These are phyloP conservation scores for Colletotrichum sp. DNA, from an alignment of 2,329 filamentous ascomycete species.

Conservation along the genomic window DNA sequence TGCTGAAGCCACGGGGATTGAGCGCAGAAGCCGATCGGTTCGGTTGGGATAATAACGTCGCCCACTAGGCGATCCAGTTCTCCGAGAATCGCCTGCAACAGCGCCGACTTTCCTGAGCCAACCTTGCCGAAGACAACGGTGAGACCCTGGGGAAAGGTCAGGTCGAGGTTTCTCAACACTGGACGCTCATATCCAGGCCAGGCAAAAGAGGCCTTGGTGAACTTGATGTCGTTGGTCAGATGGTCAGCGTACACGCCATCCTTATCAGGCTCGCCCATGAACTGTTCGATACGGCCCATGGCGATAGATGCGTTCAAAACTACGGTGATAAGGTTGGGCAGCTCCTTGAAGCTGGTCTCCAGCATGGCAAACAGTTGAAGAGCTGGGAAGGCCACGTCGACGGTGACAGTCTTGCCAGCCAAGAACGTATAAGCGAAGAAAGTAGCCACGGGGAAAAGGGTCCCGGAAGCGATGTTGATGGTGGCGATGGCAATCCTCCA, in stretches of 20 bases:
- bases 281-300: slow-evolving; percentile 80
- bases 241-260: slow-evolving; percentile 50
- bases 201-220: slow-evolving; percentile 73
- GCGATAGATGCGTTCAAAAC: slow-evolving; percentile 85
- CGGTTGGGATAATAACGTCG: slow-evolving; percentile 47
- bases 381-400: slow-evolving; percentile 87
- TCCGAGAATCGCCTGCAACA: slow-evolving; percentile 64
- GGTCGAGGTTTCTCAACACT: slow-evolving; percentile 51
- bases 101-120: slow-evolving; percentile 65
- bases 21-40: slow-evolving; percentile 60
- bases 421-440: slow-evolving; percentile 83
- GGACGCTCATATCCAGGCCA: slow-evolving; percentile 74
- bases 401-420: slow-evolving; percentile 69
- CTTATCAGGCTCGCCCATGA: slow-evolving; percentile 87
- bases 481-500: slow-evolving; percentile 69
- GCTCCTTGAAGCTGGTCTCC: slow-evolving; percentile 73
- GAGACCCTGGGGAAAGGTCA: slow-evolving; percentile 54
- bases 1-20: slow-evolving; percentile 71
- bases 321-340: slow-evolving; percentile 77
- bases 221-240: slow-evolving; percentile 47
- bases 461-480: slow-evolving; percentile 73
- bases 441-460: slow-evolving; percentile 78
- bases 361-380: slow-evolving; percentile 81
- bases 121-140: slow-evolving; percentile 64
- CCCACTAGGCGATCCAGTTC: slow-evolving; percentile 71